Percentiles rank a stretch among this genome's conserved stretches.
These are phyloP conservation scores for Hanseniaspora clermontiae DNA, from an alignment of 805 yeast genomes.

Conservation along the genomic window DNA sequence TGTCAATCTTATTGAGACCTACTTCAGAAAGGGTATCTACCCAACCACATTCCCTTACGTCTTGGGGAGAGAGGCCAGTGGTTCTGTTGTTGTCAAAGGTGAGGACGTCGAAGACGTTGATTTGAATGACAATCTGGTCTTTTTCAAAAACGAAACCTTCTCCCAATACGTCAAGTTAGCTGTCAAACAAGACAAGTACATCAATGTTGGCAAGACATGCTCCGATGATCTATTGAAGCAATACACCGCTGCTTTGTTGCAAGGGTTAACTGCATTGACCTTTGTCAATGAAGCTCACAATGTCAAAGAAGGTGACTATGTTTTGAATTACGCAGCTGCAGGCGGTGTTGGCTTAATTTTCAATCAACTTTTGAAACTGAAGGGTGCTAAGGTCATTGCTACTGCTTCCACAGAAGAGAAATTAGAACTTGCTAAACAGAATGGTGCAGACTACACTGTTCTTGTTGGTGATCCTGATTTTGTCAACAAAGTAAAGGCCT, in stretches of 20 bases:
- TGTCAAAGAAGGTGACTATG: conserved; percentile 56
- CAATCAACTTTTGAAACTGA: conserved; percentile 45
- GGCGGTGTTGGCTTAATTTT: conserved; percentile 82
- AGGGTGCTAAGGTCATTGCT: conserved; percentile 76
- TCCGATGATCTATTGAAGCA: conserved; percentile 37
- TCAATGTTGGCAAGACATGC: conserved; percentile 37
- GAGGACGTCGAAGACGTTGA: conserved; percentile 38
- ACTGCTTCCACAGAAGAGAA: conserved; percentile 70
- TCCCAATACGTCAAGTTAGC: conserved; percentile 56
- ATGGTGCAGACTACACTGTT: conserved; percentile 69
- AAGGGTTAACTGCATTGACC: conserved; percentile 70
- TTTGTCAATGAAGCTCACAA: conserved; percentile 53
- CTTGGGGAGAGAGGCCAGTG: conserved; percentile 65
- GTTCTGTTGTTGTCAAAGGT: conserved; percentile 57
- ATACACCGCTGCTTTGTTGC: conserved; percentile 51
- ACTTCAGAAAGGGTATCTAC: conserved; percentile 70
- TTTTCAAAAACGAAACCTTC: conserved; percentile 41
- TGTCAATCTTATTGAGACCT: conserved; percentile 68
- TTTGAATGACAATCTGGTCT: conserved; percentile 64
- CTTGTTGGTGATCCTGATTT: conserved; percentile 45
- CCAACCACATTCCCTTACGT: conserved; percentile 47
- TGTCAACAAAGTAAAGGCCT: conserved; percentile 40
- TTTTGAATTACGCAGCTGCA: conserved; percentile 84
- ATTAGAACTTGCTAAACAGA: conserved; percentile 45
- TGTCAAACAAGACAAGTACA: conserved; percentile 27